Conservation (phyloP, 805 yeast genomes). For the Novakomyces olei region DNA sequence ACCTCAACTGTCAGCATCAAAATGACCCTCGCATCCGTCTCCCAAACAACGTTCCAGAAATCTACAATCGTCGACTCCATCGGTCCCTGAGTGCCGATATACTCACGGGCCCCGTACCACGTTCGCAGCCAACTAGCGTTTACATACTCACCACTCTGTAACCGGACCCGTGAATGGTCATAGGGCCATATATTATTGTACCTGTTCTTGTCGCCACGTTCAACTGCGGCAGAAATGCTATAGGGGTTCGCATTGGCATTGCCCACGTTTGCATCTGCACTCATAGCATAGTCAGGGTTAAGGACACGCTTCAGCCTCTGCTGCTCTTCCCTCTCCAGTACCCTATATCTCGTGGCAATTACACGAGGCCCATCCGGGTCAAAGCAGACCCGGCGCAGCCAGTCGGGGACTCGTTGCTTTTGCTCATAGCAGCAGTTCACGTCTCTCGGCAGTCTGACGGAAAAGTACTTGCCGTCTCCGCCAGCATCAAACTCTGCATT, state of each 20-base stretch:
- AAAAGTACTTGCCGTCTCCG: constrained; percentile 13
- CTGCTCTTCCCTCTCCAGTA: constrained; percentile 48
- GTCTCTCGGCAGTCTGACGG: constrained; percentile 11
- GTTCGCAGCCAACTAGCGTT: constrained; percentile 55
- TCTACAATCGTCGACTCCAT: constrained; percentile 55
- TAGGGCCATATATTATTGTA: constrained; percentile 76
- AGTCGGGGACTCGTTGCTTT: constrained; percentile 24
- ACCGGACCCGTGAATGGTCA: constrained; percentile 61
- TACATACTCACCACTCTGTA: constrained; percentile 40
- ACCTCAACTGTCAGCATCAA: constrained; percentile 55
- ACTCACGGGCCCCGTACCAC: constrained; percentile 19
- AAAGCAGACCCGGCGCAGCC: constrained; percentile 26
- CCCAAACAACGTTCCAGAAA: constrained; percentile 60
- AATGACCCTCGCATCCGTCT: constrained; percentile 35
- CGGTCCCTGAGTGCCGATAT: constrained; percentile 92
- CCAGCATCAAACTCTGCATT: constrained; percentile 12
- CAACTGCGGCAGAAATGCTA: constrained; percentile 20
- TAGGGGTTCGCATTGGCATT: constrained; percentile 17
- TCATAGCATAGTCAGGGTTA: background rate
- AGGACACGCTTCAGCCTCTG: constrained; percentile 34
- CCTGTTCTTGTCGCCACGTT: constrained; percentile 35
- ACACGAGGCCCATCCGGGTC: constrained; percentile 19
- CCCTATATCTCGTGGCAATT: constrained; percentile 33
- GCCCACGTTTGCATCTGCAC: constrained; percentile 5
- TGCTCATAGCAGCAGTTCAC: constrained; percentile 6